phyloP scores from a whole-genome alignment of 2,329 filamentous ascomycete species.

The Niveomyces coronatus region DNA sequence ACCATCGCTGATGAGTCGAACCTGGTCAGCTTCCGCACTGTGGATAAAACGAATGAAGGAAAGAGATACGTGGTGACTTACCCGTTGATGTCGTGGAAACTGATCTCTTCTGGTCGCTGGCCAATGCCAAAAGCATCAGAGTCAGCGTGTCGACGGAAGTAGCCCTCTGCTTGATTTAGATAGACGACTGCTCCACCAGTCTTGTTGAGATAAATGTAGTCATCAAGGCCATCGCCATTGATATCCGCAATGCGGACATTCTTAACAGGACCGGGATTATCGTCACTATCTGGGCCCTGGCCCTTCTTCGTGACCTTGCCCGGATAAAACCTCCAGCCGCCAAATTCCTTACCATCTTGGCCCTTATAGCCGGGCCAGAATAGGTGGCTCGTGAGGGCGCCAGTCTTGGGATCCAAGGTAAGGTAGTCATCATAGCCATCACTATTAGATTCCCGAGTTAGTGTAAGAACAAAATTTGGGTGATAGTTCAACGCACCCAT shows the following conservation, averaged over 20 bases:
- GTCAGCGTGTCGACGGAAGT: slow-evolving; percentile 1
- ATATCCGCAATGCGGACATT: slow-evolving; percentile 15
- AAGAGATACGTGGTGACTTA: not conserved
- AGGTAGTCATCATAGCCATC: slow-evolving; percentile 12
- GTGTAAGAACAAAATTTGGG: not conserved
- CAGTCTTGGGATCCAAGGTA: slow-evolving; percentile 9
- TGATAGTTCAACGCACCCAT: slow-evolving; percentile 2
- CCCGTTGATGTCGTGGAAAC: slow-evolving; percentile 14
- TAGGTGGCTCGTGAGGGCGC: slow-evolving; percentile 6
- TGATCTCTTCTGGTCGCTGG: slow-evolving; percentile 13
- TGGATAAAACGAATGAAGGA: not conserved
- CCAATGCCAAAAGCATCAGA: slow-evolving; percentile 12
- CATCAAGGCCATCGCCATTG: slow-evolving; percentile 15
- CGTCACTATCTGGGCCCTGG: slow-evolving; percentile 11
- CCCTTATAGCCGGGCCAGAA: not conserved
- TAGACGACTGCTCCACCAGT: slow-evolving; percentile 11
- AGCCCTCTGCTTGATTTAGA: no score
- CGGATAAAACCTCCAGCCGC: slow-evolving; percentile 2
- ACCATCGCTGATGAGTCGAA: slow-evolving; percentile 8
- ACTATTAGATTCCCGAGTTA: not conserved
- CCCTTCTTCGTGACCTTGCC: no score
- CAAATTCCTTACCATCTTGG: not conserved
- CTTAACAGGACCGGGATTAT: slow-evolving; percentile 11
- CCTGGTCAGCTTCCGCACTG: not conserved
- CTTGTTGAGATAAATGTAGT: slow-evolving; percentile 12